Base-by-base conservation (phyloP, 2,329 filamentous ascomycete genomes). In the Aspergillus sp. region DNA sequence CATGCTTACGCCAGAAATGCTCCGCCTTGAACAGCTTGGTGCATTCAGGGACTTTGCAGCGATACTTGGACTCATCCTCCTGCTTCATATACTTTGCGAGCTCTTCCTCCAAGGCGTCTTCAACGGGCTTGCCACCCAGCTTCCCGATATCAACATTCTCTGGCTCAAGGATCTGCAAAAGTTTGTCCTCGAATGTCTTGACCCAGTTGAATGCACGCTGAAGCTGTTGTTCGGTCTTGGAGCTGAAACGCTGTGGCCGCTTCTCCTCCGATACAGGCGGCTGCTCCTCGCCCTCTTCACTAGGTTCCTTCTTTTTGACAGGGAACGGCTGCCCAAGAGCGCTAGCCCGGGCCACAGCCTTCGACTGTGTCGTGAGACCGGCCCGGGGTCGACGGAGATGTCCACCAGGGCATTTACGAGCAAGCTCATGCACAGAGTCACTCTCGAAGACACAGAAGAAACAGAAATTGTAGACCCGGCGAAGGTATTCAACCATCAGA, bases 381-480 rank as follows among this genome's bases (percentile, higher is more conserved):
- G 90, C 90, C 59, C 93, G 86, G 41, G 95, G 95, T 52, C 95
- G 89, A 64, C 95, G 91, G 63, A 99, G 86, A 81, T 99, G 95
- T n/a, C 95, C 95, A 44, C 95, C 95, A 25, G 95, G 92, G 70
- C 95, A 99, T 78, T 99, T 98, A 61, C 95, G 88, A 42, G 91
- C 93, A 66, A 99, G 83, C 78, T 99, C 95, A 71, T 99, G 95
- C 21, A 98, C 89, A 0, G 94, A 98, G 76, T 99, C 95, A 72
- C 92, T 95, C 78, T 99, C 95, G 68, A 99, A 98, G 5, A 99
- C 96, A 75, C 95, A 99, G 81, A 98, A 99, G 82, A 99, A 97
- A 81, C 95, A 99, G 80, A 99, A 98, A 78, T 95, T 97, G 83
- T 96, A 96, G 55, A 99, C 95, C 15, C 95, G 89, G 55, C 95